Percentiles rank a stretch among this genome's conserved stretches.
Conservation (phyloP, 805 yeast species). For the Hanseniaspora valbyensis region DNA sequence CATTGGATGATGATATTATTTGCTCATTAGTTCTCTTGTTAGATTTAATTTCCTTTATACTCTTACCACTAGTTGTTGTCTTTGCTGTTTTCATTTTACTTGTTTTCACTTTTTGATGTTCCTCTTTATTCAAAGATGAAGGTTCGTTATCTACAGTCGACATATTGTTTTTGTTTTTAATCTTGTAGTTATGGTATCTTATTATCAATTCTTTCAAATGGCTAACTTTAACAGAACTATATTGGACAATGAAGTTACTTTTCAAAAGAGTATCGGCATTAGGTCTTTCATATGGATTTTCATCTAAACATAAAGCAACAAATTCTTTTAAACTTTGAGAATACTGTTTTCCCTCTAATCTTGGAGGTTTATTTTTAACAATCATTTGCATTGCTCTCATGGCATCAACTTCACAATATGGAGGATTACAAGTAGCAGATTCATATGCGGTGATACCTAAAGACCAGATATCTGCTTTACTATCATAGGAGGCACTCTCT, state of each 20-base stretch:
- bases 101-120: conserved; percentile 18
- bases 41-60: not conserved
- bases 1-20: conserved; percentile 15
- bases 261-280: conserved; percentile 74
- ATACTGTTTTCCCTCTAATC: conserved; percentile 82
- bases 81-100: conserved; percentile 8
- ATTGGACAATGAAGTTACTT: conserved; percentile 56
- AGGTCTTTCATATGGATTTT: conserved; percentile 79
- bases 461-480: conserved; percentile 96
- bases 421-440: conserved; percentile 94
- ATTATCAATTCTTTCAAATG: conserved; percentile 64
- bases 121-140: conserved; percentile 24
- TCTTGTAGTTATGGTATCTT: conserved; percentile 66
- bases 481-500: conserved; percentile 79
- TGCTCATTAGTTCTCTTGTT: not conserved
- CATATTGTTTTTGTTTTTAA: conserved; percentile 39
- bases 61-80: not conserved
- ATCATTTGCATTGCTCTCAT: conserved; percentile 88
- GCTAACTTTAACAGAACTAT: conserved; percentile 49
- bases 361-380: conserved; percentile 85
- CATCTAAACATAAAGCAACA: conserved; percentile 85
- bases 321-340: conserved; percentile 69
- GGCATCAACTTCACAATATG: conserved; percentile 91
- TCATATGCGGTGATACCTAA: conserved; percentile 89
- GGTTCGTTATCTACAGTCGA: conserved; percentile 27